phyloP scores from a whole-genome alignment of 306 rosid genomes.

The Dalbergia oliveri region DNA sequence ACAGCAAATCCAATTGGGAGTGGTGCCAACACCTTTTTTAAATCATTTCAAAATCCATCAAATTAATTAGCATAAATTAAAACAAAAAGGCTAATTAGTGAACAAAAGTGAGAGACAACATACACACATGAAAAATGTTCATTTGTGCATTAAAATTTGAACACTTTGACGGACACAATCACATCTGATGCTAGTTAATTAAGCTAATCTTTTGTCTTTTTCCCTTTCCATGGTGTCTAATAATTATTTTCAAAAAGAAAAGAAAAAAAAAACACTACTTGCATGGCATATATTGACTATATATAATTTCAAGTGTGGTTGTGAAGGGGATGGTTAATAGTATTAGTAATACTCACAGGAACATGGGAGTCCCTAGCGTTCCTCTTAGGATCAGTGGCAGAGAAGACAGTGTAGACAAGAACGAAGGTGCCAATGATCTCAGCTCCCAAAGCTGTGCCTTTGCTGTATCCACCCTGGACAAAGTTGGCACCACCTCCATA shows the following conservation, averaged over 20 bases:
- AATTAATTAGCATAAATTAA: not conserved
- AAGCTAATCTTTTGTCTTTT: too few relatives aligned
- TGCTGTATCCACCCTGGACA: slow-evolving; percentile 63
- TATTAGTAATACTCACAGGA: slow-evolving; percentile 69
- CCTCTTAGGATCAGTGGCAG: slow-evolving; percentile 95
- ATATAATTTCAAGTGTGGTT: too few relatives aligned
- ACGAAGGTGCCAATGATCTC: slow-evolving; percentile 97
- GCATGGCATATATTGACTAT: too few relatives aligned
- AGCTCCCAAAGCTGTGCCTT: slow-evolving; percentile 86
- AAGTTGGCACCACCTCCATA: slow-evolving; percentile 87
- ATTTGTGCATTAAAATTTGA: too few relatives aligned
- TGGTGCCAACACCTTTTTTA: slow-evolving; percentile 85
- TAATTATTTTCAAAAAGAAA: too few relatives aligned
- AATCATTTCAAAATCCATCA: not conserved
- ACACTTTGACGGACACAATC: too few relatives aligned
- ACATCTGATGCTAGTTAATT: too few relatives aligned
- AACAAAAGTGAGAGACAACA: too few relatives aligned
- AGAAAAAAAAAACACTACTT: too few relatives aligned
- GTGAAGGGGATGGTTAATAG: too few relatives aligned
- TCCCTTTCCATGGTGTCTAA: too few relatives aligned
- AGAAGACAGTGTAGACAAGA: slow-evolving; percentile 96
- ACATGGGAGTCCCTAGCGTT: slow-evolving; percentile 94
- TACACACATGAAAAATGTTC: too few relatives aligned
- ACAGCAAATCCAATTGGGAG: slow-evolving; percentile 96
- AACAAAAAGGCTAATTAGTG: not conserved